phyloP scores from a whole-genome alignment of 345 rosid species.

The Brassica nigra region DNA sequence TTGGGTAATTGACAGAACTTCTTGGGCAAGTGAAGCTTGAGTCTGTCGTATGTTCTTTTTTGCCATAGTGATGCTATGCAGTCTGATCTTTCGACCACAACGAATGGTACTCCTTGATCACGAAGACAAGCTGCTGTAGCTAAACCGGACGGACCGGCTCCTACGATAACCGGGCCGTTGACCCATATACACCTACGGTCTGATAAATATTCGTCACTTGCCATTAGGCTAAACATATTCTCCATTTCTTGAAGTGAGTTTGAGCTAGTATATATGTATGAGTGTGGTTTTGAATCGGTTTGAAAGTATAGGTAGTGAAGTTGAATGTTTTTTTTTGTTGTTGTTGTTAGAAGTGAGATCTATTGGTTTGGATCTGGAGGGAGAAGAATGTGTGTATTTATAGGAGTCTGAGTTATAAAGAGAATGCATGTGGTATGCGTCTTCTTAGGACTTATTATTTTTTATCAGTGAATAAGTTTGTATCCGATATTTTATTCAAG shows the following conservation, averaged over 20 bases:
- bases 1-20: constrained; percentile 53
- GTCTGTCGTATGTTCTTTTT: constrained; percentile 49
- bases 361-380: constrained; percentile 36
- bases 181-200: constrained; percentile 48
- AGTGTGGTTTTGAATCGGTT: constrained; percentile 8
- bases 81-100: constrained; percentile 54
- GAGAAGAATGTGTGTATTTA: constrained; percentile 26
- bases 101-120: constrained; percentile 47
- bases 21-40: constrained; percentile 59
- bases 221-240: constrained; percentile 42
- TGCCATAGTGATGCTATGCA: constrained; percentile 62
- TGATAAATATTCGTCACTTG: constrained; percentile 48
- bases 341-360: constrained; percentile 12
- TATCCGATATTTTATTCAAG: constrained; percentile 2
- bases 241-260: constrained; percentile 43
- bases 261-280: not conserved
- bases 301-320: constrained; percentile 20
- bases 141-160: constrained; percentile 62
- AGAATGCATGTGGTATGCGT: constrained; percentile 32
- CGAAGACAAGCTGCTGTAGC: constrained; percentile 57
- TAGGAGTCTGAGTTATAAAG: constrained; percentile 9
- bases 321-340: constrained; percentile 8
- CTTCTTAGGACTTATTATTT: constrained; percentile 18
- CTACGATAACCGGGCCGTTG: constrained; percentile 50
- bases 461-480: constrained; percentile 23